A percentile compares a stretch with the other conserved stretches of the same genome.
These are phyloP conservation scores for Syzygium malaccense DNA, from an alignment of 441 rosid species.

Conservation along the genomic window DNA sequence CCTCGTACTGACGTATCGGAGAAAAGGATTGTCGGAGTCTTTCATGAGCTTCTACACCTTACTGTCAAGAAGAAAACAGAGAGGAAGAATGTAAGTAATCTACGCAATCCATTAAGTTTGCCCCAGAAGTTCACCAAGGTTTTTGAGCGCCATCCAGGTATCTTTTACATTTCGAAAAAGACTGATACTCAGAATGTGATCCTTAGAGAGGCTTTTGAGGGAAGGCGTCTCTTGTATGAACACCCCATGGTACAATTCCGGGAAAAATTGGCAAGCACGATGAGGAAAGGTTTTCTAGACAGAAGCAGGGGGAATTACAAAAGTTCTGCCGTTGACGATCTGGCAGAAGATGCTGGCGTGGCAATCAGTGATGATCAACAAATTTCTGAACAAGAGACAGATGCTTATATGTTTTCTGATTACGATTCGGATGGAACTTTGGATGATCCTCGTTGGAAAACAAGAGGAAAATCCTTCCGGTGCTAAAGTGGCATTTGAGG, in stretches of 20 bases:
- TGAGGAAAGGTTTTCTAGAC: constrained; percentile 54
- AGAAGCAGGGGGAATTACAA: constrained; percentile 55
- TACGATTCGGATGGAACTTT: constrained; percentile 26
- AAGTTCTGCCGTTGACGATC: neutral
- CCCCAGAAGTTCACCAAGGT: constrained; percentile 86
- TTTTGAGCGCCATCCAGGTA: constrained; percentile 81
- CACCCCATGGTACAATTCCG: constrained; percentile 54
- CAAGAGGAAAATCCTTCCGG: neutral
- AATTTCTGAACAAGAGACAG: constrained; percentile 20
- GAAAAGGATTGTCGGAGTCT: constrained; percentile 79
- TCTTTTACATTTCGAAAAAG: constrained; percentile 68
- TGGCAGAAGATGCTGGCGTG: neutral
- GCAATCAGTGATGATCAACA: neutral
- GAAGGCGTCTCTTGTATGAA: constrained; percentile 32
- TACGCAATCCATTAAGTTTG: constrained; percentile 52
- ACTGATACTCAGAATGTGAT: constrained; percentile 63
- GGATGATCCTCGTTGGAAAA: neutral
- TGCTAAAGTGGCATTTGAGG: neutral
- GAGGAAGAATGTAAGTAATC: constrained; percentile 71
- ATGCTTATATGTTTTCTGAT: constrained; percentile 17
- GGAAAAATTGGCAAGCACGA: constrained; percentile 35
- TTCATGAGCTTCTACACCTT: constrained; percentile 85
- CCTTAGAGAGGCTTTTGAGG: constrained; percentile 71
- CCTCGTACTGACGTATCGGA: constrained; percentile 74
- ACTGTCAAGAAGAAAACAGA: constrained; percentile 58